These are phyloP conservation scores for Penicillium paneum DNA, from an alignment of 2,329 filamentous ascomycete species.

Conservation along the genomic window DNA sequence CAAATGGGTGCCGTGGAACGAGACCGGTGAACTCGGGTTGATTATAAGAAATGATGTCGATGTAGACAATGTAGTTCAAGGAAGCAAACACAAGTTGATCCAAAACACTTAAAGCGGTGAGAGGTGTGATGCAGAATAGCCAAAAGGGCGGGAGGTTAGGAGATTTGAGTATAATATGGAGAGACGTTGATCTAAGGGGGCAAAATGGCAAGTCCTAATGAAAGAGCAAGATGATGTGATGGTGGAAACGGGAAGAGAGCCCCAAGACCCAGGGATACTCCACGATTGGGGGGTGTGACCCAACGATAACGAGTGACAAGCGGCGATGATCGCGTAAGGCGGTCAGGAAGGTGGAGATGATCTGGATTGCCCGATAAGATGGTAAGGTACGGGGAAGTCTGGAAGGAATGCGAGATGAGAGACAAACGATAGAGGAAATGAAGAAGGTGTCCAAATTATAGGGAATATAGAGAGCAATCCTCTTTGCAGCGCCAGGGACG, in stretches of 20 bases:
- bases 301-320: constrained; percentile 34
- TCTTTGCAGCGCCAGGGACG: not conserved
- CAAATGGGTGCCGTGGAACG: constrained; percentile 18
- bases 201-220: constrained; percentile 17
- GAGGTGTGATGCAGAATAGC: not conserved
- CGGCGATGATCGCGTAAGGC: constrained; percentile 27
- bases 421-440: not conserved
- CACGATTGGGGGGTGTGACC: constrained; percentile 25
- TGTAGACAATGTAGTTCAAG: constrained; percentile 1
- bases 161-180: constrained; percentile 3
- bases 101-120: constrained; percentile 7
- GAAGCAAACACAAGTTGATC: constrained; percentile 1
- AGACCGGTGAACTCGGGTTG: constrained; percentile 6
- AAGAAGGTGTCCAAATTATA: not conserved
- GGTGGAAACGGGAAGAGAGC: constrained; percentile 15
- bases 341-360: constrained; percentile 33
- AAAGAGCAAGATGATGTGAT: constrained; percentile 32
- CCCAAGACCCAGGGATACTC: constrained; percentile 27
- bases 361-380: constrained; percentile 4
- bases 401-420: not conserved
- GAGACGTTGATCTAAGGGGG: constrained; percentile 1
- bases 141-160: not conserved
- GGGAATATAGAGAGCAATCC: not conserved
- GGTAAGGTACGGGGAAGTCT: not conserved
- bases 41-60: constrained; percentile 3